Conservation (phyloP, 1,139 yeast species). For the Debaryomyces robertsiae region DNA sequence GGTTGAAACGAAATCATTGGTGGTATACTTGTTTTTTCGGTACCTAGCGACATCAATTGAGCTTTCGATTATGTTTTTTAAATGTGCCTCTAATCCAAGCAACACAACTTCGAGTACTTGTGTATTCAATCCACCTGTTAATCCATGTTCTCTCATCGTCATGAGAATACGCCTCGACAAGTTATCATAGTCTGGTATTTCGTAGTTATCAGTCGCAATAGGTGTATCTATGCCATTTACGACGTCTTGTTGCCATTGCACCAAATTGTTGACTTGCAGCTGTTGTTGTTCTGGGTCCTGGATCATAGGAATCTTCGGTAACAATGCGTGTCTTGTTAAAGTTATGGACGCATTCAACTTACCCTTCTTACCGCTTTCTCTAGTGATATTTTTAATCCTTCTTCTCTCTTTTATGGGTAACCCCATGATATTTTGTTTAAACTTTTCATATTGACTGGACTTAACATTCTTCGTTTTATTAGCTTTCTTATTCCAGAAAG, state of each 20-base stretch:
- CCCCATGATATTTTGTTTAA: conserved; percentile 85
- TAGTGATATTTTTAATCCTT: conserved; percentile 78
- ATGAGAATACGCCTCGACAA: conserved; percentile 74
- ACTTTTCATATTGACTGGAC: conserved; percentile 71
- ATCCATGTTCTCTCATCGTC: conserved; percentile 86
- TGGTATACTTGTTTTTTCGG: conserved; percentile 55
- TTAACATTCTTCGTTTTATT: conserved; percentile 49
- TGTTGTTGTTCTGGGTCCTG: conserved; percentile 57
- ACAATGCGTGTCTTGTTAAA: conserved; percentile 77
- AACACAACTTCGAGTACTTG: conserved; percentile 77
- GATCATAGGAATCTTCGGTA: conserved; percentile 87
- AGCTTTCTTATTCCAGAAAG: conserved; percentile 54
- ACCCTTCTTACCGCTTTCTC: conserved; percentile 78
- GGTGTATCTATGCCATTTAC: conserved; percentile 88
- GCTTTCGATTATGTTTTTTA: conserved; percentile 73
- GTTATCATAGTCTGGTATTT: conserved; percentile 79
- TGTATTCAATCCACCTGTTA: conserved; percentile 76
- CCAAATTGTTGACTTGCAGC: conserved; percentile 56
- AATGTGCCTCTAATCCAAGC: conserved; percentile 77
- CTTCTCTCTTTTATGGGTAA: conserved; percentile 83
- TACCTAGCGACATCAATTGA: conserved; percentile 73
- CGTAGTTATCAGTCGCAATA: conserved; percentile 73
- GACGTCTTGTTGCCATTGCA: conserved; percentile 93
- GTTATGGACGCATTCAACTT: conserved; percentile 76
- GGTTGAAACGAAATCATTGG: conserved; percentile 35